These are phyloP conservation scores for Plasmodium coatneyi DNA, from an alignment of 169 alveolate species.

Conservation along the genomic window DNA sequence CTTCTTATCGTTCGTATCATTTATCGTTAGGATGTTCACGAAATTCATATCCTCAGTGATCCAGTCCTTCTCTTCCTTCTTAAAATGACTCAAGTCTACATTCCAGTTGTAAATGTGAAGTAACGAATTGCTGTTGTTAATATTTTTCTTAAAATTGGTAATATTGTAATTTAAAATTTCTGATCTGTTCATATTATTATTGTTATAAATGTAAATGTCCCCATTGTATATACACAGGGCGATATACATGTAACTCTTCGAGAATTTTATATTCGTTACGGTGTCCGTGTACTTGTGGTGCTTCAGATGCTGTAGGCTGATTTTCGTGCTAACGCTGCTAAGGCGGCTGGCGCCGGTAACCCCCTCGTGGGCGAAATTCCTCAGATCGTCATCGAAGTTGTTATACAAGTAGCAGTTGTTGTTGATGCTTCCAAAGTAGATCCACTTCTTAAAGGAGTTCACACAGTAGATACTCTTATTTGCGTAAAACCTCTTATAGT, in stretches of 20 bases:
- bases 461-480: slow-evolving; percentile 68
- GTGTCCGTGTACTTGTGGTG: slow-evolving; percentile 71
- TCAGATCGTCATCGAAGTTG: slow-evolving; percentile 23
- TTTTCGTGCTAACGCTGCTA: neutral
- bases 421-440: slow-evolving; percentile 72
- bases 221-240: slow-evolving; percentile 59
- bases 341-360: neutral
- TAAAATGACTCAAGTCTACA: neutral
- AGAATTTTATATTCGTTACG: slow-evolving; percentile 55
- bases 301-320: slow-evolving; percentile 5
- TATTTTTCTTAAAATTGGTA: slow-evolving; percentile 49
- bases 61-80: neutral
- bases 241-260: slow-evolving; percentile 25
- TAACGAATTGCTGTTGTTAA: slow-evolving; percentile 44
- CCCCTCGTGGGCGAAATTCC: neutral
- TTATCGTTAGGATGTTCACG: slow-evolving; percentile 34
- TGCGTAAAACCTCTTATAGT: slow-evolving; percentile 26
- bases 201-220: slow-evolving; percentile 66
- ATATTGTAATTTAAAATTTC: slow-evolving; percentile 40
- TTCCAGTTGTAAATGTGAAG: slow-evolving; percentile 57
- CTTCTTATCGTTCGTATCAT: slow-evolving; percentile 15
- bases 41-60: slow-evolving; percentile 54
- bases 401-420: slow-evolving; percentile 53
- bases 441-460: slow-evolving; percentile 46
- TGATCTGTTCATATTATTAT: slow-evolving; percentile 35